phyloP scores from a whole-genome alignment of 2,329 filamentous ascomycete genomes.

The Mollisiaceae sp. region DNA sequence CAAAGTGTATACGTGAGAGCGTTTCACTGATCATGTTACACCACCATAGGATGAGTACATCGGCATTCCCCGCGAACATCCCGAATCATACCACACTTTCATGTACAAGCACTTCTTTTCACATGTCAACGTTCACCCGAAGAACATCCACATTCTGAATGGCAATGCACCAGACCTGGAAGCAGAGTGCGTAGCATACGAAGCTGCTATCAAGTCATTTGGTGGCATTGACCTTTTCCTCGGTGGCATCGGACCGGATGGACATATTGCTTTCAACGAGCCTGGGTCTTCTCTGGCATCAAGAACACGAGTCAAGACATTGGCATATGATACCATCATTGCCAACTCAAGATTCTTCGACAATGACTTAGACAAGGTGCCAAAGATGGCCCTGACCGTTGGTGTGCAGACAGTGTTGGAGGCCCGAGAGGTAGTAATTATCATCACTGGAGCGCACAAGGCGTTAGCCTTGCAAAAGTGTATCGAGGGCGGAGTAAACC shows the following conservation, averaged over 20 bases:
- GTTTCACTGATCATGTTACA: constrained; percentile 15
- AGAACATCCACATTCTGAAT: constrained; percentile 84
- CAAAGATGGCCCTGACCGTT: constrained; percentile 82
- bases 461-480: constrained; percentile 79
- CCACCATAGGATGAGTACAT: constrained; percentile 78
- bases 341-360: constrained; percentile 86
- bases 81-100: constrained; percentile 87
- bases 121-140: constrained; percentile 78
- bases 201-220: constrained; percentile 73
- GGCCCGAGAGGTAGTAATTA: constrained; percentile 79
- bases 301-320: constrained; percentile 82
- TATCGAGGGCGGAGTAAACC: constrained; percentile 81
- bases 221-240: constrained; percentile 88
- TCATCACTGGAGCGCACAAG: constrained; percentile 83
- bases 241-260: constrained; percentile 83
- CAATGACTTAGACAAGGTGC: constrained; percentile 75
- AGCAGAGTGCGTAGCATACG: constrained; percentile 79
- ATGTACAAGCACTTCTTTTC: constrained; percentile 95
- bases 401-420: constrained; percentile 85
- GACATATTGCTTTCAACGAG: constrained; percentile 91
- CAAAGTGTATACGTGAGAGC: background rate
- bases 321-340: constrained; percentile 85
- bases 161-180: constrained; percentile 78
- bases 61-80: constrained; percentile 79
- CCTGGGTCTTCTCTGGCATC: constrained; percentile 80